Evolutionary conservation across 2,329 filamentous ascomycete genomes (phyloP).

Genomic region (Aspergillus texensis): DNA sequence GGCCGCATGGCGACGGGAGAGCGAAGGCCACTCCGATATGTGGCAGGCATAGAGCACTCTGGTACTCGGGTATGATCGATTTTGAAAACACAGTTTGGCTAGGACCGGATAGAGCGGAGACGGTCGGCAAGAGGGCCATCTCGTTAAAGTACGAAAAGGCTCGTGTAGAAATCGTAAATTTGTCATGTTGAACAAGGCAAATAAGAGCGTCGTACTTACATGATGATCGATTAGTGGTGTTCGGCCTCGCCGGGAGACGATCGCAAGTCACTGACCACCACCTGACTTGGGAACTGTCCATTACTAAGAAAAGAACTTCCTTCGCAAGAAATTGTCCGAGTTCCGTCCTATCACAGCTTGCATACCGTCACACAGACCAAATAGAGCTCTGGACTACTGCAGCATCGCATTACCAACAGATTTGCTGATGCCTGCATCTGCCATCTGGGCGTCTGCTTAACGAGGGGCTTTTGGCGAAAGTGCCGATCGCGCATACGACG

Average conservation of each 20-base stretch:
- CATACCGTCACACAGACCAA: conserved; percentile 20
- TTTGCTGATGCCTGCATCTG: conserved; percentile 17
- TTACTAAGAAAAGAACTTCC: conserved; percentile 9
- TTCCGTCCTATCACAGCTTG: conserved; percentile 20
- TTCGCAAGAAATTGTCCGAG: conserved; percentile 17
- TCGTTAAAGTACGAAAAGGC: background rate
- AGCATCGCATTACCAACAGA: conserved; percentile 1
- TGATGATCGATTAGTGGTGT: background rate
- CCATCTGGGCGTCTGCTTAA: conserved; percentile 4
- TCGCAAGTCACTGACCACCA: conserved; percentile 26
- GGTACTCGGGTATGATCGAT: background rate
- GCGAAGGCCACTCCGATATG: background rate
- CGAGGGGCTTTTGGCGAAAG: conserved; percentile 10
- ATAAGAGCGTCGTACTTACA: background rate
- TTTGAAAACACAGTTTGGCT: background rate
- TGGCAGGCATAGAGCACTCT: background rate
- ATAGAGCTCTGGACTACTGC: conserved; percentile 12
- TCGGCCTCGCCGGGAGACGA: conserved; percentile 26
- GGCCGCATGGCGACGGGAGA: background rate
- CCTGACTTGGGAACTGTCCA: conserved; percentile 22
- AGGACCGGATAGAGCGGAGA: background rate
- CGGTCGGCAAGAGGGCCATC: background rate
- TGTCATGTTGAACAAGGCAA: background rate
- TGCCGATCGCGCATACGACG: conserved; percentile 15
- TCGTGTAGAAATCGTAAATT: background rate